A percentile compares a stretch with the other conserved stretches of the same genome.
phyloP scores from a whole-genome alignment of 1,139 yeast species.

The Diutina sp. region DNA sequence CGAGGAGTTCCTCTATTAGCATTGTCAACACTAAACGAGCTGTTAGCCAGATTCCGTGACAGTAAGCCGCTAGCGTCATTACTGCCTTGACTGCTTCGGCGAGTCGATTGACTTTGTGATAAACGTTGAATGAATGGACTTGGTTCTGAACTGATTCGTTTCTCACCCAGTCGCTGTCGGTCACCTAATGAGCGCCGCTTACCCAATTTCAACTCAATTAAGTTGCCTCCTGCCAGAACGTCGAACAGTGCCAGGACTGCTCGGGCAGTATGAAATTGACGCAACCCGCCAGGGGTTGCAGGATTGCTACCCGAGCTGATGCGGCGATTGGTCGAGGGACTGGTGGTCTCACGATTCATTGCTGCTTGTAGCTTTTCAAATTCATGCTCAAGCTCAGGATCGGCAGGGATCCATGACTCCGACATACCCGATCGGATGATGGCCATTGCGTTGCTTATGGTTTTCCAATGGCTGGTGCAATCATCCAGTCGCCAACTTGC shows the following conservation, averaged over 20 bases:
- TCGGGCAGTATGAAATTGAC: background rate
- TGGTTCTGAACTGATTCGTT: background rate
- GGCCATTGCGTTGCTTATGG: background rate
- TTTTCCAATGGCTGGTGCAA: background rate
- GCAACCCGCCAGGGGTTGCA: conserved; percentile 1
- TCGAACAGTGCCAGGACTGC: background rate
- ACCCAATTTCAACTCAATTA: background rate
- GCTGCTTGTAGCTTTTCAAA: background rate
- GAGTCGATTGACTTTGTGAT: background rate
- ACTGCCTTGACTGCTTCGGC: background rate
- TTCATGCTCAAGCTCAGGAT: background rate
- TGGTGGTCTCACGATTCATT: background rate
- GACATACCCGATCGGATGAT: background rate
- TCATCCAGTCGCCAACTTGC: background rate
- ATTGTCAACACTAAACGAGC: background rate
- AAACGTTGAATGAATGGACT: background rate
- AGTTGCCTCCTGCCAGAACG: background rate
- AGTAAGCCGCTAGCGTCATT: background rate
- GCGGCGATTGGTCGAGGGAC: background rate
- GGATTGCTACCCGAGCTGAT: background rate
- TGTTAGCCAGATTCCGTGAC: background rate
- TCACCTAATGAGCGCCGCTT: background rate
- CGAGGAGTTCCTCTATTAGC: background rate
- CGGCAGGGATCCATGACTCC: background rate
- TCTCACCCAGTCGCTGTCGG: conserved; percentile 1